phyloP scores from a whole-genome alignment of 768 basidiomycete genomes.

The Auriculariales sp. region DNA sequence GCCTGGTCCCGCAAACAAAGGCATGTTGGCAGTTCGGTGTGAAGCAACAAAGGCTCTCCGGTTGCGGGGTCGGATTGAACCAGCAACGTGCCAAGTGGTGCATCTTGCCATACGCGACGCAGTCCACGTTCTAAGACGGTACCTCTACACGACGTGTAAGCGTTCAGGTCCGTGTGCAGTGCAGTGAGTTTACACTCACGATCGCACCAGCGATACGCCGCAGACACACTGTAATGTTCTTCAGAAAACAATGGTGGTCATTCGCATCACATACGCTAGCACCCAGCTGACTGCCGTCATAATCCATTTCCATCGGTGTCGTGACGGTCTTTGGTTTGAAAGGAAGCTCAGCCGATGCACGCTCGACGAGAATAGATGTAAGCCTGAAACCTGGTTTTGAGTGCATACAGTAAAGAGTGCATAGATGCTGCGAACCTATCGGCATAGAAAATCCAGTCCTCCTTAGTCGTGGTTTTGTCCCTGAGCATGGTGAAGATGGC shows the following conservation, averaged over 20 bases:
- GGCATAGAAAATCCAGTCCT: constrained; percentile 87
- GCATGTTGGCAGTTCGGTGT: constrained; percentile 62
- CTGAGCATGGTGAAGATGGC: constrained; percentile 84
- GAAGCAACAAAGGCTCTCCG: constrained; percentile 79
- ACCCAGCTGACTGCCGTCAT: constrained; percentile 46
- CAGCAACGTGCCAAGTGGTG: constrained; percentile 74
- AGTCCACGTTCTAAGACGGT: constrained; percentile 90
- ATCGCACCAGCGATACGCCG: constrained; percentile 80
- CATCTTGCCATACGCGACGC: constrained; percentile 74
- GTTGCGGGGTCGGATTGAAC: constrained; percentile 77
- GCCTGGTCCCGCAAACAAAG: constrained; percentile 55
- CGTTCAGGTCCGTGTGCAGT: not conserved
- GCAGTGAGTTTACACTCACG: constrained; percentile 34
- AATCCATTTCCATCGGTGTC: constrained; percentile 50
- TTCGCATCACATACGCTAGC: constrained; percentile 29
- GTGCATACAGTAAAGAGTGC: not conserved
- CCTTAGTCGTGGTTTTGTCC: constrained; percentile 48
- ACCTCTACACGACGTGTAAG: constrained; percentile 28
- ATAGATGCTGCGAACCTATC: constrained; percentile 39
- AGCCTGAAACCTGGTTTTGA: constrained; percentile 19
- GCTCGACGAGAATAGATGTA: constrained; percentile 71
- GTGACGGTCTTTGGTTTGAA: constrained; percentile 41
- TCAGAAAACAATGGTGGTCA: not conserved
- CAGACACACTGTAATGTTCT: constrained; percentile 43
- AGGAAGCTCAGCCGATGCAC: constrained; percentile 72